Conservation (phyloP, 805 yeast genomes). For the Pichia occidentalis region DNA sequence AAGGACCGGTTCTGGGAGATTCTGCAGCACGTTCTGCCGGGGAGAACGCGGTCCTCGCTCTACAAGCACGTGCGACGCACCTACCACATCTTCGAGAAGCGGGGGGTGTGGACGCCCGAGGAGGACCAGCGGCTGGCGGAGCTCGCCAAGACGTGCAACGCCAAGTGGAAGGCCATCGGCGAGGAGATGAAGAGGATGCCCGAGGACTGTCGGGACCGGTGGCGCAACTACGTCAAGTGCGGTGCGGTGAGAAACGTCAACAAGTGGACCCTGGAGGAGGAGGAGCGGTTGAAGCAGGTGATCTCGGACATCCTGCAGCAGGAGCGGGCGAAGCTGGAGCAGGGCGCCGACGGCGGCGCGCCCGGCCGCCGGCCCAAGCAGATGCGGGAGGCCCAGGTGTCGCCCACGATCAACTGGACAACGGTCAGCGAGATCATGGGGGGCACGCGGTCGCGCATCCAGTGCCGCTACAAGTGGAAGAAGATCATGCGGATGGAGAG, state of each 20-base stretch:
- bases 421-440: constrained; percentile 83
- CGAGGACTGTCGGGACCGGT: constrained; percentile 93
- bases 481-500: constrained; percentile 63
- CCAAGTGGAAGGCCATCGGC: constrained; percentile 88
- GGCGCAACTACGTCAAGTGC: constrained; percentile 94
- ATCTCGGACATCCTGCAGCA: constrained; percentile 43
- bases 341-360: constrained; percentile 14
- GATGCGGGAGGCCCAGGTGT: constrained; percentile 16
- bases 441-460: constrained; percentile 83
- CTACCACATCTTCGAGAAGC: constrained; percentile 77
- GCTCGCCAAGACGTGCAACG: constrained; percentile 59
- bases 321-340: constrained; percentile 23
- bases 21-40: constrained; percentile 71
- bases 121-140: constrained; percentile 67
- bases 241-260: constrained; percentile 69
- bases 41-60: constrained; percentile 80
- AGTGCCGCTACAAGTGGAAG: constrained; percentile 94
- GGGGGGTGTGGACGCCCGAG: constrained; percentile 86
- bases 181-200: constrained; percentile 85
- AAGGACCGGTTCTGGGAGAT: constrained; percentile 90
- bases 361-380: constrained; percentile 4
- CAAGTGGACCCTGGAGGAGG: constrained; percentile 85
- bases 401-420: constrained; percentile 77
- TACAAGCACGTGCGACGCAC: constrained; percentile 90
- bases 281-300: constrained; percentile 49